These are phyloP conservation scores for Royoungia palumana DNA, from an alignment of 768 basidiomycete species.

Conservation along the genomic window DNA sequence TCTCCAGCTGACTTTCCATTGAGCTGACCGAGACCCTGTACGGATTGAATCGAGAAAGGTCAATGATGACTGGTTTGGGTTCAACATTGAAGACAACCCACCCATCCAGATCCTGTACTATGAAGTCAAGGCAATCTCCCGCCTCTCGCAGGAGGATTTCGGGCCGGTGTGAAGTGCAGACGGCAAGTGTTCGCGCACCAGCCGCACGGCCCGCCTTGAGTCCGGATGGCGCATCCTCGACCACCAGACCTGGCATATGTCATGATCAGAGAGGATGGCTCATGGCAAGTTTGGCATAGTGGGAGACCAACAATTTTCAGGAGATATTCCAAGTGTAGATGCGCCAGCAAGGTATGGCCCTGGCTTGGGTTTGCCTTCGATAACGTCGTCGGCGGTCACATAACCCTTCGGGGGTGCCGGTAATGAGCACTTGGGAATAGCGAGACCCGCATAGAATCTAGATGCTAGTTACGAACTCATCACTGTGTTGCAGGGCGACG, in stretches of 20 bases:
- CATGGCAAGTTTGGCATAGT: not conserved
- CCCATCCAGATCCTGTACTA: slow-evolving; percentile 68
- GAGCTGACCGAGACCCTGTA: slow-evolving; percentile 19
- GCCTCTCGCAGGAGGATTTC: slow-evolving; percentile 45
- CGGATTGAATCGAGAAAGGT: not conserved
- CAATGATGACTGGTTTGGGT: not conserved
- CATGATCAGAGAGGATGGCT: not conserved
- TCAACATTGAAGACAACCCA: slow-evolving; percentile 31
- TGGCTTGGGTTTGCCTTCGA: slow-evolving; percentile 82
- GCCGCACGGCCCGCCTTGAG: slow-evolving; percentile 71
- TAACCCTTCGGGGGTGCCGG: slow-evolving; percentile 56
- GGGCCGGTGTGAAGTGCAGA: slow-evolving; percentile 75
- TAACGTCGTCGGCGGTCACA: slow-evolving; percentile 65
- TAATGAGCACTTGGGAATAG: slow-evolving; percentile 61
- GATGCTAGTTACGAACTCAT: slow-evolving; percentile 51
- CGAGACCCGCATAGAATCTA: slow-evolving; percentile 62
- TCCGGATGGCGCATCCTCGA: slow-evolving; percentile 90
- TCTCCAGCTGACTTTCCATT: slow-evolving; percentile 21
- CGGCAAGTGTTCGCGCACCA: slow-evolving; percentile 73
- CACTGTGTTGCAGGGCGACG: not conserved
- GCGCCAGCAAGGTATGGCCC: slow-evolving; percentile 86
- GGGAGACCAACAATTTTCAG: slow-evolving; percentile 49
- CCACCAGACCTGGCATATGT: slow-evolving; percentile 62
- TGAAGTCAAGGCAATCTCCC: slow-evolving; percentile 48
- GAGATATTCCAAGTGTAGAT: slow-evolving; percentile 44